phyloP scores from a whole-genome alignment of 2,329 filamentous ascomycete genomes.

The Phialemoniopsis sp. region DNA sequence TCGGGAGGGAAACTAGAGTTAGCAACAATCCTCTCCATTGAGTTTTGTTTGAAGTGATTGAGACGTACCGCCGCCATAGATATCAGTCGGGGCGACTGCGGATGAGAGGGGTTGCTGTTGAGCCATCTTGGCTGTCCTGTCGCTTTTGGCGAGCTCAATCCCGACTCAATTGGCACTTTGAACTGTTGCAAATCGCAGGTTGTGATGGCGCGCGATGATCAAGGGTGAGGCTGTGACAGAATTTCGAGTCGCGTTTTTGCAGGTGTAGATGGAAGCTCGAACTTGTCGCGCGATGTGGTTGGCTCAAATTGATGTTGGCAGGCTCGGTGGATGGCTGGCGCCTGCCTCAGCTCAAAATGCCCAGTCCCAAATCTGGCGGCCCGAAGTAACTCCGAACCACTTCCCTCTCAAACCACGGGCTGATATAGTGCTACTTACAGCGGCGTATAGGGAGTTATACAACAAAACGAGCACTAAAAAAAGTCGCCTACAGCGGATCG shows the following conservation, averaged over 20 bases:
- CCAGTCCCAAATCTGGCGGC: not conserved
- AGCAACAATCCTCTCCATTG: not conserved
- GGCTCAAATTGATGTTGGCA: conserved; percentile 6
- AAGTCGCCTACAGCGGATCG: too few species aligned
- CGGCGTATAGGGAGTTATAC: too few species aligned
- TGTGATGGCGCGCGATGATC: too few species aligned
- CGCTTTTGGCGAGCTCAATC: not conserved
- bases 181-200: not conserved
- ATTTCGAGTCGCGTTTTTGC: conserved; percentile 1
- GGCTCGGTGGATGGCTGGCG: not conserved
- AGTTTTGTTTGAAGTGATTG: conserved; percentile 1
- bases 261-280: not conserved
- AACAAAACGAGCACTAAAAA: too few species aligned
- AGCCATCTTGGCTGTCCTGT: conserved; percentile 36
- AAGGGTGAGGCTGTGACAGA: not conserved
- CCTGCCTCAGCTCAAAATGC: too few species aligned
- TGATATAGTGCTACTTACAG: too few species aligned
- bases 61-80: conserved; percentile 57
- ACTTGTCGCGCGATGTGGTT: not conserved
- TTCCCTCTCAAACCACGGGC: too few species aligned
- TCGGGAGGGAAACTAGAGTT: conserved; percentile 3
- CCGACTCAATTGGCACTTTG: not conserved
- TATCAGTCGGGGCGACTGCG: conserved; percentile 55
- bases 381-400: conserved; percentile 1
- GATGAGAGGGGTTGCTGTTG: conserved; percentile 49